A percentile compares a stretch with the other conserved stretches of the same genome.
phyloP scores from a whole-genome alignment of 495 filamentous ascomycete species.

The Astrothelium macrocarpum region DNA sequence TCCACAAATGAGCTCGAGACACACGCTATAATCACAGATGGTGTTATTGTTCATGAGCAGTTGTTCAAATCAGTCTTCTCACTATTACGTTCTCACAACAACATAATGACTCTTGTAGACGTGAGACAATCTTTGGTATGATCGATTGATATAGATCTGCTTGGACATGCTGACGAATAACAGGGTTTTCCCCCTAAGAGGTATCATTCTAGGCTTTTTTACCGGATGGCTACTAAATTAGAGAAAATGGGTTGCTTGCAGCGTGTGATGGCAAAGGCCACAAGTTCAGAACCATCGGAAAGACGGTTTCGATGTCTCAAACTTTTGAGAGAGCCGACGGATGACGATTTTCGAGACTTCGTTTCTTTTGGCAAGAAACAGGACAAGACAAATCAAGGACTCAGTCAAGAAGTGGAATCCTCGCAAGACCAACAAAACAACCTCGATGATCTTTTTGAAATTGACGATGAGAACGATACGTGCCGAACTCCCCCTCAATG shows the following conservation, averaged over 20 bases:
- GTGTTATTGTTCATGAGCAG: slow-evolving; percentile 31
- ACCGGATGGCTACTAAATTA: slow-evolving; percentile 58
- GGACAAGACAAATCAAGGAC: not conserved
- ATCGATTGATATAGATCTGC: no score
- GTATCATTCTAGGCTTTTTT: slow-evolving; percentile 58
- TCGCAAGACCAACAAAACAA: not conserved
- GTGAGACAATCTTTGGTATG: slow-evolving; percentile 50
- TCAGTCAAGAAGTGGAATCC: not conserved
- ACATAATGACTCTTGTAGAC: slow-evolving; percentile 45
- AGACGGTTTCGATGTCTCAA: slow-evolving; percentile 52
- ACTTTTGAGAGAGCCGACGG: slow-evolving; percentile 61
- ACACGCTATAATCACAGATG: slow-evolving; percentile 12
- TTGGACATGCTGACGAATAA: not conserved
- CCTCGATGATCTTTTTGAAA: not conserved
- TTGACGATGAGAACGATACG: slow-evolving; percentile 11
- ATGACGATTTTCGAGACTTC: slow-evolving; percentile 48
- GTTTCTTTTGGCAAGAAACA: not conserved
- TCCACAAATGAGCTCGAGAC: slow-evolving; percentile 5
- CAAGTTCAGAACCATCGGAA: slow-evolving; percentile 28
- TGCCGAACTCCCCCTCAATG: slow-evolving; percentile 8
- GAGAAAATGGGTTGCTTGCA: slow-evolving; percentile 59
- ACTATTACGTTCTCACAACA: not conserved
- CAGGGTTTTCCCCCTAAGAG: slow-evolving; percentile 40
- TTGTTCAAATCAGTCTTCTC: slow-evolving; percentile 34
- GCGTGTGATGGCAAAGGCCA: slow-evolving; percentile 54